Base-by-base conservation (phyloP, 129 eudicot species). In the Tagetes erecta region DNA sequence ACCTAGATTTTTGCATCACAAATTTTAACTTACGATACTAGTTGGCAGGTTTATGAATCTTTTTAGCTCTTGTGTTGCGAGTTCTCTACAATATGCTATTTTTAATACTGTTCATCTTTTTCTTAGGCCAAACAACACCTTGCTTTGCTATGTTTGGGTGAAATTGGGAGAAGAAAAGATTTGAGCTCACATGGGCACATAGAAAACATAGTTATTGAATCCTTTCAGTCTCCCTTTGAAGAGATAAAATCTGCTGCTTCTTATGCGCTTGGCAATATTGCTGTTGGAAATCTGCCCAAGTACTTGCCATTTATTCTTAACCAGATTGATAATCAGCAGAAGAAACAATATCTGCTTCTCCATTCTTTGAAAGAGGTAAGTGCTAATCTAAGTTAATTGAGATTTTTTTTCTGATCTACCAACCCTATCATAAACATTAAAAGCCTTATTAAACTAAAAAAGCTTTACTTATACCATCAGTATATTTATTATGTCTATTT, bases 241-340 rank as follows among this genome's bases (percentile, higher is more conserved):
- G 99, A 95, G 80, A 95, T 95, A 70, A 95, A 95, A 81, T 95
- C 99, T 37, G 99, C 99, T 63, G 99, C 99, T 40, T 95, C 99
- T 74, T 95, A 95, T 77, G 99, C 99, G 68, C 97, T 95, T 42
- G 99, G 99, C 44, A 95, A 95, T 71, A 91, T 95, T 80, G 99
- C 97, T 83, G 99, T 86, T 53, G 99, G 99, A 8, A 95, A 95
- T 83, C 81, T 95, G 9, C 84, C 96, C 8, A 95, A 84, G 76
- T 95, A 95, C 80, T 79, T 95, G 68, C 99, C 99, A 10, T 95
- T 95, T 77, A 95, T 95, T 52, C 76, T 95, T 87, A 90, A 95
- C 82, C 96, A 95, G 82, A 95, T 95, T 57, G 99, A 95, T 81
- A 89, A 95, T 71, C 99, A 95, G 90, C 99, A 91, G 85, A 95